Evolutionary conservation across 139 green algal genomes (phyloP).

Genomic region (Micromonas pusilla): DNA sequence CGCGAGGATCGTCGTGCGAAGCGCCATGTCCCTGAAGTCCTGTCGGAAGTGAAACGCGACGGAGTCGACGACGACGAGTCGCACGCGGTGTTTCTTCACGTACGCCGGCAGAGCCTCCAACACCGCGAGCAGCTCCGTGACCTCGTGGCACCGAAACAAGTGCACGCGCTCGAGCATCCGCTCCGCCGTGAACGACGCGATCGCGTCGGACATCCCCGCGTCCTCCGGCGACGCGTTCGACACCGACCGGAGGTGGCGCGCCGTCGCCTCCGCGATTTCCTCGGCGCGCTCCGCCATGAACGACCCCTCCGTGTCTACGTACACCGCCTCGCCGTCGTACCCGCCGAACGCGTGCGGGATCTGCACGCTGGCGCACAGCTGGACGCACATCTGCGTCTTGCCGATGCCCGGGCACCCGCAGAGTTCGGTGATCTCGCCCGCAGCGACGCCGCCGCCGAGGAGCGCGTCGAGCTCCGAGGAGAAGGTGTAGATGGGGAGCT

Average conservation of each 20-base stretch:
- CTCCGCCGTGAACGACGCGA: conserved; percentile 37
- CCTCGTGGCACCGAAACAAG: conserved; percentile 66
- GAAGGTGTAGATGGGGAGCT: conserved; percentile 48
- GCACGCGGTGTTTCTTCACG: conserved; percentile 49
- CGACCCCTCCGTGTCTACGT: conserved; percentile 87
- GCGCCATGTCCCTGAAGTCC: conserved; percentile 67
- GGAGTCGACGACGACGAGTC: conserved; percentile 75
- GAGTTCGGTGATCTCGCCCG: conserved; percentile 62
- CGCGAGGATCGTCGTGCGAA: conserved; percentile 61
- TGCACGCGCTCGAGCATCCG: conserved; percentile 60
- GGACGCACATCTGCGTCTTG: conserved; percentile 82
- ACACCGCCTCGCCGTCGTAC: conserved; percentile 55
- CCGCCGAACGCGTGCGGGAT: conserved; percentile 56
- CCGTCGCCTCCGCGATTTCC: conserved; percentile 65
- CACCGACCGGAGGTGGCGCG: conserved; percentile 41
- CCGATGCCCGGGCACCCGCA: conserved; percentile 75
- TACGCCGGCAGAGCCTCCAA: conserved; percentile 53
- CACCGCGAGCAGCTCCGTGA: conserved; percentile 65
- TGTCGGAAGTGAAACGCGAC: conserved; percentile 86
- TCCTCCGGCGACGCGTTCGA: not conserved
- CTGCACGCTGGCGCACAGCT: conserved; percentile 69
- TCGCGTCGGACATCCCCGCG: not conserved
- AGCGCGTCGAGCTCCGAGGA: conserved; percentile 50
- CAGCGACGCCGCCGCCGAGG: conserved; percentile 55
- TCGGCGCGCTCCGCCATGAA: conserved; percentile 72